Base-by-base conservation (phyloP, 495 filamentous ascomycete species). In the Penicillium argentinense region DNA sequence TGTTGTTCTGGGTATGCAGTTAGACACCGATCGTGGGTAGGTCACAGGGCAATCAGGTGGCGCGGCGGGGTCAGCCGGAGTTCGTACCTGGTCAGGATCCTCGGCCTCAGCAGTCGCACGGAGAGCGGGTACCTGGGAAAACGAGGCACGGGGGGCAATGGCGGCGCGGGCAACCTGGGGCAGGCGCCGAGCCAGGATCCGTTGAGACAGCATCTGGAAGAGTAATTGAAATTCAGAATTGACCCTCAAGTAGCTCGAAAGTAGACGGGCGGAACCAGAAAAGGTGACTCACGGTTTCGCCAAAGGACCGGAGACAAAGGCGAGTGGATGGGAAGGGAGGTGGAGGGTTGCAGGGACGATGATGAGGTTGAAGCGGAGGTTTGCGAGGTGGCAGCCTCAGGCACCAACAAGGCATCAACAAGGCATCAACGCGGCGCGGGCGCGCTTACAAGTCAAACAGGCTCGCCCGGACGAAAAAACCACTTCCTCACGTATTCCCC, bases 31-130 rank as follows among this genome's bases (percentile, higher is more conserved):
- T 9, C 6, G 12, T 18, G 32, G 32, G 13, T 34, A 34, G 17
- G 11, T 1, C 2, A 19, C 32, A 19, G 33, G 17, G 16, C 9
- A 36, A 11, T 4, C 0, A 16, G 33, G 17, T 3, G 17, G 4
- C 7, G 33, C 1, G 8, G 3, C 8, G 33, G 3, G 17, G 16
- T 18, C 2, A 36, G 9, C n/a, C 17, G 33, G 9, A 36, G 12
- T 18, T 22, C 33, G 43, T 71, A 91, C 89, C 88, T 89, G 84
- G 26, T 77, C 69, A 37, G 89, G 89, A 60, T 95, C 90, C 43
- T 89, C 81, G 29, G 79, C 67, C 30, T 86, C 83, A 34, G 71
- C 79, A 56, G 33, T 12, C 8, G 85, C 74, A 23, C 70, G 70
- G 17, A 75, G 66, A 42, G 61, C 64, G 36, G 67, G 72, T 64